Evolutionary conservation across 371 early-diverging fungal species (phyloP).

Genomic region (Parasitella parasitica): DNA sequence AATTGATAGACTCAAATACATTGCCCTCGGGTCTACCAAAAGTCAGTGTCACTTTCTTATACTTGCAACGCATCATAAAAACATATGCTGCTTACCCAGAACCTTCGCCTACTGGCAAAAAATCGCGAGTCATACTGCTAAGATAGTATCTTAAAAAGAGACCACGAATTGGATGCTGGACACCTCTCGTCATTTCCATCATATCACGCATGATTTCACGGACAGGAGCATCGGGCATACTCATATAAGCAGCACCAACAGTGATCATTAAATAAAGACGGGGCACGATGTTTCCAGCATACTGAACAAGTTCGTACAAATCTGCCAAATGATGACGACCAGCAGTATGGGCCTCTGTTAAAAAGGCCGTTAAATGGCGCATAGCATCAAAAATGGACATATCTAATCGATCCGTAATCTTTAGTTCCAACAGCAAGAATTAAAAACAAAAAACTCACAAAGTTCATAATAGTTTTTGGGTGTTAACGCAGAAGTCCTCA

Average conservation of each 20-base stretch:
- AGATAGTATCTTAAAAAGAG: conserved; percentile 94
- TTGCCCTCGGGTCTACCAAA: conserved; percentile 72
- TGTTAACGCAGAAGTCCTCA: conserved; percentile 88
- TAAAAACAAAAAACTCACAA: conserved; percentile 52
- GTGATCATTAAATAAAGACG: conserved; percentile 97
- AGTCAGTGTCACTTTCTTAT: no score
- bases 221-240: conserved; percentile 81
- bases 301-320: conserved; percentile 95
- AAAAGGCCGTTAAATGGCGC: conserved; percentile 82
- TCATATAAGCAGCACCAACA: conserved; percentile 93
- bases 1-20: conserved; percentile 85
- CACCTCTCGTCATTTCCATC: conserved; percentile 96
- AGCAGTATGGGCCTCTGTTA: conserved; percentile 82
- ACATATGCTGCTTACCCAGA: conserved; percentile 41
- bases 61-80: no score
- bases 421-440: no score
- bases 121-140: conserved; percentile 89
- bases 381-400: conserved; percentile 96
- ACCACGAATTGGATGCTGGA: conserved; percentile 96
- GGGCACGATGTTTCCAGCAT: conserved; percentile 96
- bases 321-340: conserved; percentile 91
- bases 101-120: conserved; percentile 64
- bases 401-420: no score
- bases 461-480: conserved; percentile 98
- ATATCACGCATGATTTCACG: conserved; percentile 95